Evolutionary conservation across 257 asterid genomes (phyloP).

Genomic region (Osmanthus fragrans): DNA sequence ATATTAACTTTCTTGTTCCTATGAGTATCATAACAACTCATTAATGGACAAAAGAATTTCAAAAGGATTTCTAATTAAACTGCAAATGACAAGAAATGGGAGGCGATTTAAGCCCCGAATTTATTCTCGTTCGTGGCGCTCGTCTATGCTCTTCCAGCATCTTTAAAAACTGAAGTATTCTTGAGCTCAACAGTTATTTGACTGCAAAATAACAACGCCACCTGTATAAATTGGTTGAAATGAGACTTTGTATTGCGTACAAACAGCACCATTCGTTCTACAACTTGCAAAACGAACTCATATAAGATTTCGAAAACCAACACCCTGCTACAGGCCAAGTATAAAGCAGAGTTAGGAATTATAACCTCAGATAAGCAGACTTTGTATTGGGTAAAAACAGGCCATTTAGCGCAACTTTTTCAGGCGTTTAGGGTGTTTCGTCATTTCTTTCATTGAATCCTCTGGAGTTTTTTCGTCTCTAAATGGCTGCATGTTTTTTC

Average conservation of each 20-base stretch:
- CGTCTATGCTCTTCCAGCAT: not conserved
- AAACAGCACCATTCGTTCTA: not conserved
- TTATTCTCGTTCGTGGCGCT: not conserved
- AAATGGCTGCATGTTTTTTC: slow-evolving; percentile 52
- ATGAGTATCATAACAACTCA: too few relatives aligned
- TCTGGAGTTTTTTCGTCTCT: slow-evolving; percentile 46
- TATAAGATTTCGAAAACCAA: not conserved
- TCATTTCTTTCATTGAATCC: slow-evolving; percentile 54
- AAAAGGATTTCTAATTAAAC: too few relatives aligned
- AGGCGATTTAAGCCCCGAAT: too few relatives aligned
- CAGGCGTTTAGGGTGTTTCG: slow-evolving; percentile 62
- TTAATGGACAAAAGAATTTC: too few relatives aligned
- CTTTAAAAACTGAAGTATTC: not conserved
- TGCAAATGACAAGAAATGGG: too few relatives aligned
- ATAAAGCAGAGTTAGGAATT: not conserved
- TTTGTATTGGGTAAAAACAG: too few relatives aligned
- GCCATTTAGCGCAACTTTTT: slow-evolving; percentile 30
- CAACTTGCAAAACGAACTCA: not conserved
- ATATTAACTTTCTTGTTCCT: too few relatives aligned
- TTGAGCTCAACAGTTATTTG: too few relatives aligned
- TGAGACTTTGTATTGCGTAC: slow-evolving; percentile 8
- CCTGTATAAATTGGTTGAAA: not conserved
- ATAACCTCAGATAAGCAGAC: too few relatives aligned
- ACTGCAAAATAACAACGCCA: not conserved
- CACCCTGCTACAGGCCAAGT: slow-evolving; percentile 16